Percentiles rank a stretch among this genome's conserved stretches.
These are phyloP conservation scores for Fraxinus ornus DNA, from an alignment of 305 asterid genomes.

Conservation along the genomic window DNA sequence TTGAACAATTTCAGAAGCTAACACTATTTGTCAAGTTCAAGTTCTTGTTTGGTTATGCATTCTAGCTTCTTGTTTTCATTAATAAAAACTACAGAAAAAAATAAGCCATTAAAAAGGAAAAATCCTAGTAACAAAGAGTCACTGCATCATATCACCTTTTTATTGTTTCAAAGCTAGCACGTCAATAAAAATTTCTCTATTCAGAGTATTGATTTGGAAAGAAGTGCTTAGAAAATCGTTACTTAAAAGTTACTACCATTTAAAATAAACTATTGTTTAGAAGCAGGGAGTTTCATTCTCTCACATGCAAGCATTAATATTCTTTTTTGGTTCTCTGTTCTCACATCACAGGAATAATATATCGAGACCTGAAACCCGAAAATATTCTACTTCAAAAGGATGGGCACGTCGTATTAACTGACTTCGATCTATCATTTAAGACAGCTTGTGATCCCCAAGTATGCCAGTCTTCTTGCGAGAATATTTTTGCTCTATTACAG, in stretches of 20 bases:
- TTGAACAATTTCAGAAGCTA: not conserved
- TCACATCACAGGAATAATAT: constrained; percentile 70
- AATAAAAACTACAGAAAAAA: not conserved
- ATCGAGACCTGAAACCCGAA: constrained; percentile 96
- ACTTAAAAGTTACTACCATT: not conserved
- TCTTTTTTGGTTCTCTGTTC: constrained; percentile 17
- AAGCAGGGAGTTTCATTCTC: constrained; percentile 14
- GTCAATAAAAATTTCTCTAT: not conserved
- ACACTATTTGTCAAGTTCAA: constrained; percentile 1
- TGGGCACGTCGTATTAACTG: constrained; percentile 82
- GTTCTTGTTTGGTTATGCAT: constrained; percentile 1
- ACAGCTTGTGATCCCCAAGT: constrained; percentile 90
- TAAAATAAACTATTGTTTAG: not conserved
- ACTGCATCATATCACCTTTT: not conserved
- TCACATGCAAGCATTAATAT: constrained; percentile 16
- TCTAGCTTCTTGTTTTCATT: not conserved
- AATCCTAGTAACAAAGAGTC: constrained; percentile 4
- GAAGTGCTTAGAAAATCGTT: not conserved
- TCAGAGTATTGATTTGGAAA: not conserved
- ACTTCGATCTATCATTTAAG: constrained; percentile 89
- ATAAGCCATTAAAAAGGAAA: not conserved
- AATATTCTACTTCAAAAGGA: constrained; percentile 84
- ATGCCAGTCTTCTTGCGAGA: constrained; percentile 26
- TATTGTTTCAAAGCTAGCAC: constrained; percentile 1
- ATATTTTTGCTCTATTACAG: constrained; percentile 8